Percentiles rank a stretch among this genome's conserved stretches.
These are phyloP conservation scores for Agarophyton chilense DNA, from an alignment of 23 red algal genomes.

Conservation along the genomic window DNA sequence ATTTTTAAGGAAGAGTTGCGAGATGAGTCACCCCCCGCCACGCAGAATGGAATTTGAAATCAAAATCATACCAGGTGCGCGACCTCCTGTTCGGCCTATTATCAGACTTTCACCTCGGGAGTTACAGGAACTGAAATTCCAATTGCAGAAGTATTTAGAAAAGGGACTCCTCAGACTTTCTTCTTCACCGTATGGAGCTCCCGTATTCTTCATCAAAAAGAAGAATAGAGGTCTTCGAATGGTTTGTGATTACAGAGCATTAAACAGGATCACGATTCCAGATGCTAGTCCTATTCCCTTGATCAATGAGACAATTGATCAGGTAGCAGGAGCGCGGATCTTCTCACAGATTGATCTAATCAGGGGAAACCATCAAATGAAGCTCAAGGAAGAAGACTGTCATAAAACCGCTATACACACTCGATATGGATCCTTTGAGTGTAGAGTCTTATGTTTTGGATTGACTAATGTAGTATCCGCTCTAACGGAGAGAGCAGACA, in stretches of 20 bases:
- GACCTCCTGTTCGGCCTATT: background rate
- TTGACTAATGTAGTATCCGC: constrained; percentile 29
- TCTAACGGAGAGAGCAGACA: too few relatives aligned
- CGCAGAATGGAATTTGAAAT: constrained; percentile 18
- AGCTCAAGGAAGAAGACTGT: constrained; percentile 7
- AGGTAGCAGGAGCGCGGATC: constrained; percentile 32
- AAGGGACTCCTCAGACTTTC: constrained; percentile 13
- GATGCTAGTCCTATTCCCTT: constrained; percentile 32
- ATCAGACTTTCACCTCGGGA: background rate
- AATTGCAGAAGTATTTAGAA: background rate
- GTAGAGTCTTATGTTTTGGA: constrained; percentile 28
- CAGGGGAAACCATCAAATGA: constrained; percentile 37
- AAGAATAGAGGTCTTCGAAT: constrained; percentile 31
- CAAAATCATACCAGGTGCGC: background rate
- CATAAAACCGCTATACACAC: constrained; percentile 20
- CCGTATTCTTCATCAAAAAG: constrained; percentile 51
- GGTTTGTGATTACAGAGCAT: constrained; percentile 35
- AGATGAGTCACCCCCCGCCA: background rate
- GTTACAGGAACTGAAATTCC: constrained; percentile 7
- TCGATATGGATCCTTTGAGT: constrained; percentile 47
- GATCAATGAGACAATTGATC: constrained; percentile 46
- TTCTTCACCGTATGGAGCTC: constrained; percentile 26
- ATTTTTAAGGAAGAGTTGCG: constrained; percentile 22
- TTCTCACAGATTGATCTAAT: constrained; percentile 49
- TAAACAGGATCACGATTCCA: constrained; percentile 42